Evolutionary conservation across 177 flowering plant genomes (phyloP), one percentile per base, ranked within the genome.

Genomic region (Vitis hybrid): DNA sequence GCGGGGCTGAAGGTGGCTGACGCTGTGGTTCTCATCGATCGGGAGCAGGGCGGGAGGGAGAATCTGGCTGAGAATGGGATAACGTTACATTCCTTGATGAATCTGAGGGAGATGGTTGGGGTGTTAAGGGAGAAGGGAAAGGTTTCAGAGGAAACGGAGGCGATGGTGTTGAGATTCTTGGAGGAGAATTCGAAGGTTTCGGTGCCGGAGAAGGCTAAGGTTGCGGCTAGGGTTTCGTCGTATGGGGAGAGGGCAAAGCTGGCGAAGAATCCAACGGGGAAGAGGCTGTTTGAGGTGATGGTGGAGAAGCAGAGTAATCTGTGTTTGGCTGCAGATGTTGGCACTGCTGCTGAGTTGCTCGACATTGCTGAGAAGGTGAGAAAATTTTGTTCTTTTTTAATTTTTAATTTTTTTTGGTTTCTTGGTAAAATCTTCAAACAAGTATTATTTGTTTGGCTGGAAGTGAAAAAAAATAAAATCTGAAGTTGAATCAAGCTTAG

Each of bases 31-130:
- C 63, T 94, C 74, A 89, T 94, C 51, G 97, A 94, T 62, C 72
- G 99, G 19, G 96, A 93, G 75, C 98, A 94, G 72, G 98, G 99
- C 1, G 99, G 99, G 68, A 78, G 92, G 82, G 97, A 94, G 87
- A 94, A 88, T 77, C 77, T 94, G 76, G 84, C 66, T 21, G 81
- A 77, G 72, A 86, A 82, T 63, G 99, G 98, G 64, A 86, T 94
- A 52, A 69, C 39, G 11, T 62, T 94, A 74, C 98, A 94, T 69
- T 73, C 99, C 29, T 76, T 94, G 79, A 80, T 93, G 12, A 88
- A 75, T 78, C 60, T 93, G 75, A 87, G 74, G n/a, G 96, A 90
- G 6, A 88, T 94, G 94, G 89, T 91, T 55, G 81, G 77, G 79
- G 77, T 90, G 57, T 74, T 94, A 85, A 87, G 74, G 75, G 85